Percentiles rank a stretch among this genome's conserved stretches.
Conservation (phyloP, 805 yeast genomes). For the Ogataea nitratoaversa region DNA sequence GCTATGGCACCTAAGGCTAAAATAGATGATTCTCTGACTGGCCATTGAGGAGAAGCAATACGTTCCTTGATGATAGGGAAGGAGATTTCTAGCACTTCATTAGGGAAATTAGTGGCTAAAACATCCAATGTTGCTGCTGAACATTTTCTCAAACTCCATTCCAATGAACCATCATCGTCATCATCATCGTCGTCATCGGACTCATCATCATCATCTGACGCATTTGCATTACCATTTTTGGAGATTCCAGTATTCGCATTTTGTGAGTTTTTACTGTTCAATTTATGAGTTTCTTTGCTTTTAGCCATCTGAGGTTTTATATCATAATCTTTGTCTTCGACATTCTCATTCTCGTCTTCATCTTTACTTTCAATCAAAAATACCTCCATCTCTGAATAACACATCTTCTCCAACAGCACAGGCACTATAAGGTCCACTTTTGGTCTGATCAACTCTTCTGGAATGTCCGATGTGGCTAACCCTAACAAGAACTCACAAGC, state of each 20-base stretch:
- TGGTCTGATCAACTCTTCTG: slow-evolving; percentile 52
- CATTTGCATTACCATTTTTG: slow-evolving; percentile 16
- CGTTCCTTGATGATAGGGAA: slow-evolving; percentile 74
- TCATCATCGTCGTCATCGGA: slow-evolving; percentile 73
- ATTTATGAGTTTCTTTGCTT: slow-evolving; percentile 43
- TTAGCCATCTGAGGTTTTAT: slow-evolving; percentile 78
- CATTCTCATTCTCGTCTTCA: slow-evolving; percentile 66
- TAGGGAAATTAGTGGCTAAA: slow-evolving; percentile 64
- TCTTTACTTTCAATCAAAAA: slow-evolving; percentile 61
- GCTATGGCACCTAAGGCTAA: slow-evolving; percentile 94
- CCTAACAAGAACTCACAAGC: slow-evolving; percentile 89
- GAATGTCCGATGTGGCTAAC: slow-evolving; percentile 59
- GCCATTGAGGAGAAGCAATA: slow-evolving; percentile 74
- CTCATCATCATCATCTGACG: slow-evolving; percentile 46
- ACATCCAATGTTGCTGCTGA: slow-evolving; percentile 90
- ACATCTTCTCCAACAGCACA: slow-evolving; percentile 74
- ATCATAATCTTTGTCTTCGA: slow-evolving; percentile 83
- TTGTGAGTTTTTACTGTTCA: slow-evolving; percentile 17
- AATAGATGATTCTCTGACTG: slow-evolving; percentile 86
- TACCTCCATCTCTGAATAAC: slow-evolving; percentile 78
- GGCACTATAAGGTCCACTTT: slow-evolving; percentile 69
- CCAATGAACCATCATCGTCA: slow-evolving; percentile 60
- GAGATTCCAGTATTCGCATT: slow-evolving; percentile 10
- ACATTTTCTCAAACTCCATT: slow-evolving; percentile 92
- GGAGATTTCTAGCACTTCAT: slow-evolving; percentile 58